Evolutionary conservation across 2,329 filamentous ascomycete species (phyloP).

Genomic region (Exserohilum rostratum): DNA sequence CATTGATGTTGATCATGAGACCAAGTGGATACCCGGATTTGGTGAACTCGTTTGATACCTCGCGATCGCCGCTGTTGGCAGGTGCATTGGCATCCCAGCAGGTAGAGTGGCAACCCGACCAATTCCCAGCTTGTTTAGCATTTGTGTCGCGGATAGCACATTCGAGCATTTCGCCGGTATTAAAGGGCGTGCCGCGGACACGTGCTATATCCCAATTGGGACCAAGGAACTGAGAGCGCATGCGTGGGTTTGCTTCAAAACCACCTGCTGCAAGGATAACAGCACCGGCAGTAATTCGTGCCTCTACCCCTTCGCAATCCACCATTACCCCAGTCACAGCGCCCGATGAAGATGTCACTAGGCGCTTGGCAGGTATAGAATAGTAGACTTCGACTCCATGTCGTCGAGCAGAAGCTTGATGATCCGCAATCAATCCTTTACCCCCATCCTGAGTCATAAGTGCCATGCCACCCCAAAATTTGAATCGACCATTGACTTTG

Average conservation of each 20-base stretch:
- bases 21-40: constrained; percentile 73
- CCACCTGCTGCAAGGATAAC: constrained; percentile 66
- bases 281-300: constrained; percentile 45
- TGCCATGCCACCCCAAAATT: constrained; percentile 72
- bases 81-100: constrained; percentile 70
- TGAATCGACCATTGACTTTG: constrained; percentile 63
- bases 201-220: constrained; percentile 67
- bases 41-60: constrained; percentile 69
- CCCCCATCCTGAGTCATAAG: constrained; percentile 65
- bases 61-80: constrained; percentile 60
- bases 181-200: constrained; percentile 69
- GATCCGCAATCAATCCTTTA: constrained; percentile 62
- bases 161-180: constrained; percentile 64
- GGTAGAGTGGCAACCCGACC: constrained; percentile 68
- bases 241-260: constrained; percentile 65
- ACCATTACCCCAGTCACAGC: constrained; percentile 44
- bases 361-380: constrained; percentile 53
- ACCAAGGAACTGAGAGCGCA: constrained; percentile 63
- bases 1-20: constrained; percentile 66
- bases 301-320: constrained; percentile 27
- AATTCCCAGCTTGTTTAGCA: constrained; percentile 63
- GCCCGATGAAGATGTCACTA: constrained; percentile 46
- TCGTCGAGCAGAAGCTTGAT: constrained; percentile 52
- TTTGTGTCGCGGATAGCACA: constrained; percentile 59
- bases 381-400: constrained; percentile 56